Conservation (phyloP, 2,329 filamentous ascomycete genomes). For the Aureobasidium sp. region DNA sequence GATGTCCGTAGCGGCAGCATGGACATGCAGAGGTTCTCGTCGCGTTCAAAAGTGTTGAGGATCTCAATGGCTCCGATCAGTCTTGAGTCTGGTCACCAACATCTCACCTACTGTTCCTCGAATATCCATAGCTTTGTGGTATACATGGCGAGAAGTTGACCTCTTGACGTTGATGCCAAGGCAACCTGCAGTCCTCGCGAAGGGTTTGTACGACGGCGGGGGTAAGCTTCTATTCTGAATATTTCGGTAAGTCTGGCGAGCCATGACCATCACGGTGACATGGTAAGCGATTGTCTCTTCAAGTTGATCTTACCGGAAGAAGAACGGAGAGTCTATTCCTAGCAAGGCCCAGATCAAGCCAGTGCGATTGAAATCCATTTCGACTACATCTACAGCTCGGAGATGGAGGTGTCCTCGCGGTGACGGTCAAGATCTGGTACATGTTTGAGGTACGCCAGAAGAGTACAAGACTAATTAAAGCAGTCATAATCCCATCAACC, state of each 20-base stretch:
- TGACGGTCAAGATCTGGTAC: neutral
- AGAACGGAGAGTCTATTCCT: neutral
- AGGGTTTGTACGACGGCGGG: neutral
- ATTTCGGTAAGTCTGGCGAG: neutral
- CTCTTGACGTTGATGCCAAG: neutral
- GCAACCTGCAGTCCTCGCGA: neutral
- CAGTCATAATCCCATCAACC: neutral
- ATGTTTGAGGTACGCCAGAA: neutral
- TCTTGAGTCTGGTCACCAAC: neutral
- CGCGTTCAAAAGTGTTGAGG: neutral
- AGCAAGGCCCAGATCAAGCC: neutral
- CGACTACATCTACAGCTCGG: neutral
- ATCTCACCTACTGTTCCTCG: too few species aligned
- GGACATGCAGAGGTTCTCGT: neutral
- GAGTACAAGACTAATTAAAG: neutral
- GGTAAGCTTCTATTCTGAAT: conserved; percentile 6
- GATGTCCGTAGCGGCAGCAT: conserved; percentile 1
- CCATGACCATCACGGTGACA: neutral
- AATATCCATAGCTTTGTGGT: neutral
- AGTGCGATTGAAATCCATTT: neutral
- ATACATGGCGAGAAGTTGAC: neutral
- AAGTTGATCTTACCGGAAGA: too few species aligned
- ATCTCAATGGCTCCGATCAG: neutral
- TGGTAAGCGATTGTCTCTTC: neutral
- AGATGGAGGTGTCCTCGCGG: neutral